A percentile compares a stretch with the other conserved stretches of the same genome.
Evolutionary conservation across 176 grass and related monocot genomes (phyloP).

Genomic region (Themeda triandra): DNA sequence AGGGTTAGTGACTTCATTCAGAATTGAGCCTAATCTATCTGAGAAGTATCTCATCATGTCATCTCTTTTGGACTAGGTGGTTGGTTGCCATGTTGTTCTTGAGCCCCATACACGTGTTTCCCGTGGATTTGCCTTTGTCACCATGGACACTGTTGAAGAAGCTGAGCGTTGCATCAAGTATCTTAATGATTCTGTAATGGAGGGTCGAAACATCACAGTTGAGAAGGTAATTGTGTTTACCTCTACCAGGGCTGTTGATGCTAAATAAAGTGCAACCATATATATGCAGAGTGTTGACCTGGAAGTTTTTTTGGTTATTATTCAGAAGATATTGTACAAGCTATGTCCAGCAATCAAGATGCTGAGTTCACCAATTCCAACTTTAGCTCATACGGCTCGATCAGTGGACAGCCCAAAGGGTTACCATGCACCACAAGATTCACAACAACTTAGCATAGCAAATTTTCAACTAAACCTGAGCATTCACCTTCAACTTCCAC

Average conservation of each 20-base stretch:
- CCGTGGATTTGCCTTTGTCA: constrained; percentile 76
- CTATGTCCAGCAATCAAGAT: constrained; percentile 74
- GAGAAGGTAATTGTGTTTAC: constrained; percentile 53
- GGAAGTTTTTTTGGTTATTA: constrained; percentile 78
- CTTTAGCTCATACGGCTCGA: constrained; percentile 65
- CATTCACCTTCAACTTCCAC: constrained; percentile 68
- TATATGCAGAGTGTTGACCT: constrained; percentile 53
- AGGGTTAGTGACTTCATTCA: constrained; percentile 36
- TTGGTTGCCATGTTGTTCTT: constrained; percentile 60
- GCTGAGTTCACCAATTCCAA: constrained; percentile 68
- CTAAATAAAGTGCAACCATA: constrained; percentile 1
- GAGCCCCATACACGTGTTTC: constrained; percentile 66
- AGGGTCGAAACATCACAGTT: constrained; percentile 65
- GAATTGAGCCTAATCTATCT: neutral
- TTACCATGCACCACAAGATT: constrained; percentile 75
- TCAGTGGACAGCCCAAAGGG: constrained; percentile 70
- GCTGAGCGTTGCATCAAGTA: constrained; percentile 70
- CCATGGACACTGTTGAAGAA: constrained; percentile 67
- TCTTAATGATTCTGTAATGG: constrained; percentile 60
- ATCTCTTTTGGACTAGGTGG: constrained; percentile 39
- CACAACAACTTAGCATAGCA: constrained; percentile 73
- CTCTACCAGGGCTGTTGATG: constrained; percentile 10
- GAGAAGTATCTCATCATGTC: neutral
- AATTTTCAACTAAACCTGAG: constrained; percentile 82
- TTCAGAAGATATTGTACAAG: constrained; percentile 80